Evolutionary conservation across 2,329 filamentous ascomycete genomes (phyloP), one percentile per base, ranked within the genome.

Genomic region (Trichoderma sp.): DNA sequence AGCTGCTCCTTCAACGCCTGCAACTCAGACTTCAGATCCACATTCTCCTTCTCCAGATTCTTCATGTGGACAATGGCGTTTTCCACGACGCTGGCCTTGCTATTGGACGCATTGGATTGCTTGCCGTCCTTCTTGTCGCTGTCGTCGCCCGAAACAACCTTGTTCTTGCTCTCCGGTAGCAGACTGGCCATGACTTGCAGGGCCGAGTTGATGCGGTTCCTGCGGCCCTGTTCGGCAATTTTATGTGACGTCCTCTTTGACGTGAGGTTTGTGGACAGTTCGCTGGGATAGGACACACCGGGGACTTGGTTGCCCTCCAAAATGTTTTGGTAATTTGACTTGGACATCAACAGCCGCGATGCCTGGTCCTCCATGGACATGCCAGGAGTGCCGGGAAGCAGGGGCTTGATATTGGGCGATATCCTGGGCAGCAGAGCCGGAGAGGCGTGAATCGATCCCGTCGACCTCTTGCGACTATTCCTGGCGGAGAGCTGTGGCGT

Each of bases 291-390:
- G 1, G 90, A 90, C 14, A 97, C 90, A 14, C 94, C 94, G 0
- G 93, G 93, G 0, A 97, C 87, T 64, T 90, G 89, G 58, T 93
- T 98, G 56, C 95, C 95, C 75, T 98, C 95, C 12, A 99, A 80
- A 44, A 99, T 95, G 72, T 97, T 96, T 73, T 98, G 94, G 73
- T 99, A 99, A 73, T 99, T 99, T 2, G 94, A 98, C 76, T 98
- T 98, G 17, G 91, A 92, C 43, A 93, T 91, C 30, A 99, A 83
- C 51, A 98, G 84, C 30, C 92, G 84, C n/a, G 86, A 88, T 0
- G 86, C 83, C 1, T 85, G 83, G 70, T 87, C 85, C 69, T 88
- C 86, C 5, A 81, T 81, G 1, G 84, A 81, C 64, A 82, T 78
- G 3, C 82, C 82, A 4, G 80, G 73, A 0, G 77, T 76, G 28